Percentiles rank a stretch among this genome's conserved stretches.
Evolutionary conservation across 192 early-diverging fungal species (phyloP).

Genomic region (Rhizophagus prolifer): DNA sequence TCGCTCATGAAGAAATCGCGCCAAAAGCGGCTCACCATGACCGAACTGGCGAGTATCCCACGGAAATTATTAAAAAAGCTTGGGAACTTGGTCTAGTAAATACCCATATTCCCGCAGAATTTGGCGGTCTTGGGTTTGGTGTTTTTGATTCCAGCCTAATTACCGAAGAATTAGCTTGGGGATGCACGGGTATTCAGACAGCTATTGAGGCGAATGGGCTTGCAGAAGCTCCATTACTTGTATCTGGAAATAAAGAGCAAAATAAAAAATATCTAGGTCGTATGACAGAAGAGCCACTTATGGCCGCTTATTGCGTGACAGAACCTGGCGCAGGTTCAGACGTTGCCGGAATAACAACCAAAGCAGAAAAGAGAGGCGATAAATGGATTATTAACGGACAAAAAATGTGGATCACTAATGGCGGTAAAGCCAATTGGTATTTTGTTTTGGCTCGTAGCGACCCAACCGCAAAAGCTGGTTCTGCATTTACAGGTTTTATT

Average conservation of each 20-base stretch:
- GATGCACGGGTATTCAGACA: slow-evolving; percentile 94
- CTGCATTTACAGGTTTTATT: slow-evolving; percentile 95
- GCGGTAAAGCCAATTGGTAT: slow-evolving; percentile 96
- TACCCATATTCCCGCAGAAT: slow-evolving; percentile 81
- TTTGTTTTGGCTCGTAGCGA: slow-evolving; percentile 92
- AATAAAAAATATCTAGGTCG: slow-evolving; percentile 97
- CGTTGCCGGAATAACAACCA: slow-evolving; percentile 69
- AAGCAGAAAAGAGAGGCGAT: slow-evolving; percentile 74
- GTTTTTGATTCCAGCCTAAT: slow-evolving; percentile 86
- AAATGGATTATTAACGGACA: slow-evolving; percentile 81
- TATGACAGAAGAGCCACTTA: slow-evolving; percentile 94
- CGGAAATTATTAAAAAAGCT: slow-evolving; percentile 77
- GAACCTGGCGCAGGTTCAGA: slow-evolving; percentile 80
- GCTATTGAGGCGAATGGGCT: slow-evolving; percentile 96
- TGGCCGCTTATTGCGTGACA: slow-evolving; percentile 92
- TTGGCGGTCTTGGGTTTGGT: slow-evolving; percentile 86
- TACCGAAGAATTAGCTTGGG: slow-evolving; percentile 89
- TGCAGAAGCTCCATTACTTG: slow-evolving; percentile 86
- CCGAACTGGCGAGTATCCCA: slow-evolving; percentile 89
- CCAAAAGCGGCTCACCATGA: slow-evolving; percentile 93
- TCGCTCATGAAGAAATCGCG: slow-evolving; percentile 84
- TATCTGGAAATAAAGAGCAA: slow-evolving; percentile 84
- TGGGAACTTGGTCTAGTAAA: slow-evolving; percentile 95
- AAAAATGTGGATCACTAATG: slow-evolving; percentile 99
- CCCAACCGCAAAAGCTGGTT: slow-evolving; percentile 70